phyloP scores from a whole-genome alignment of 1,139 yeast genomes.

The Scheffersomyces segobiensis region DNA sequence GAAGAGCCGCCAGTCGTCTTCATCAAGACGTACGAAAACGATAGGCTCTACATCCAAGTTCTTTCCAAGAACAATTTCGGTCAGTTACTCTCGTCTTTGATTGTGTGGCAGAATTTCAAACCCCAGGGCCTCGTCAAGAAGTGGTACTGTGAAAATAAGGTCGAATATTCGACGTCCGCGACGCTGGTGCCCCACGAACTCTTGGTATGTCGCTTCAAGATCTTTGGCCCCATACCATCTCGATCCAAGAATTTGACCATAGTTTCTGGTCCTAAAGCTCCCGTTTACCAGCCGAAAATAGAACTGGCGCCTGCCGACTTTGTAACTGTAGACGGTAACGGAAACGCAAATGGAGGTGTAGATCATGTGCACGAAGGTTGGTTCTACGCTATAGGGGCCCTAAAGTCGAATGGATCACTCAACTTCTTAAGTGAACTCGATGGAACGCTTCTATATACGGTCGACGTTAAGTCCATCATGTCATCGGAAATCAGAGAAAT shows the following conservation, averaged over 20 bases:
- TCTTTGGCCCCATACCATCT: constrained; percentile 60
- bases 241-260: constrained; percentile 42
- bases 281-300: constrained; percentile 37
- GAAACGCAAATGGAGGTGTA: background rate
- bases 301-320: constrained; percentile 3
- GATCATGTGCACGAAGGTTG: constrained; percentile 53
- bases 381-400: constrained; percentile 75
- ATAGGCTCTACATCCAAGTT: constrained; percentile 48
- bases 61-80: constrained; percentile 47
- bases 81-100: constrained; percentile 48
- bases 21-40: constrained; percentile 48
- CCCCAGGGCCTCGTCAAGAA: constrained; percentile 61
- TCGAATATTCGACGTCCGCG: constrained; percentile 24
- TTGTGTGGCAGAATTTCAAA: constrained; percentile 66
- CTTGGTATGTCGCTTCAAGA: constrained; percentile 63
- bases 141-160: constrained; percentile 50
- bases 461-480: constrained; percentile 57
- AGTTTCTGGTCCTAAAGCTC: constrained; percentile 48
- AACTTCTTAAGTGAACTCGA: constrained; percentile 65
- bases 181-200: constrained; percentile 40
- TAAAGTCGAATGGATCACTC: constrained; percentile 66
- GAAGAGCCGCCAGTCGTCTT: constrained; percentile 47
- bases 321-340: background rate
- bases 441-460: constrained; percentile 62
- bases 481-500: constrained; percentile 69